These are phyloP conservation scores for Zoysia japonica DNA, from an alignment of 176 grass and related monocot species.

Conservation along the genomic window DNA sequence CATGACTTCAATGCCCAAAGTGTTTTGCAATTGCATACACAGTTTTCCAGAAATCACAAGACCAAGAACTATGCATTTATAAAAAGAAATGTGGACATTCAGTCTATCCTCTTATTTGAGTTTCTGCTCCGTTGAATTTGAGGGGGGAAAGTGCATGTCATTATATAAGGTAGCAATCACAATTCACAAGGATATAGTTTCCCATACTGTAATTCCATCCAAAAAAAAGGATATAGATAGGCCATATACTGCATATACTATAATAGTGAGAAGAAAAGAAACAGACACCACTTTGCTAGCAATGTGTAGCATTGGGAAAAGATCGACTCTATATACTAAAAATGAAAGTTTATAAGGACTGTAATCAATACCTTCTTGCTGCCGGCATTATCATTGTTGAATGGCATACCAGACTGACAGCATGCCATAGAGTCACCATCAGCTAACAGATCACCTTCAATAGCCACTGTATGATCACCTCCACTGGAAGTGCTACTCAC, in stretches of 20 bases:
- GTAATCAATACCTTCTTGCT: slow-evolving; percentile 55
- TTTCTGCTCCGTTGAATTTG: too few relatives aligned
- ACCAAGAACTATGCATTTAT: too few relatives aligned
- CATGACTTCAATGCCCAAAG: too few relatives aligned
- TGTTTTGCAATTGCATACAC: too few relatives aligned
- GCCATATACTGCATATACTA: neutral
- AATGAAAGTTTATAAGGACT: slow-evolving; percentile 13
- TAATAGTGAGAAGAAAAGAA: neutral
- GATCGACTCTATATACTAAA: neutral
- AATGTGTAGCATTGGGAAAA: slow-evolving; percentile 15
- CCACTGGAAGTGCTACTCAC: slow-evolving; percentile 85
- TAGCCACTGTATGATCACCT: slow-evolving; percentile 62
- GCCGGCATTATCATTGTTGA: slow-evolving; percentile 58
- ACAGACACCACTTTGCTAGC: neutral
- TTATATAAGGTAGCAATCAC: too few relatives aligned
- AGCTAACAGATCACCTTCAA: slow-evolving; percentile 79
- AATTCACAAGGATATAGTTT: too few relatives aligned
- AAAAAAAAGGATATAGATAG: too few relatives aligned
- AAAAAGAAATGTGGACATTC: too few relatives aligned
- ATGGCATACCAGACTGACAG: slow-evolving; percentile 62
- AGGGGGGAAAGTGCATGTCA: too few relatives aligned
- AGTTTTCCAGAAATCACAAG: too few relatives aligned
- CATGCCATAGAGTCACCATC: slow-evolving; percentile 88
- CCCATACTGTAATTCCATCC: too few relatives aligned
- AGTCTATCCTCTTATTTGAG: too few relatives aligned